Evolutionary conservation across 1,284 basidiomycete species (phyloP).

Genomic region (Coniferiporia sulphurascens): DNA sequence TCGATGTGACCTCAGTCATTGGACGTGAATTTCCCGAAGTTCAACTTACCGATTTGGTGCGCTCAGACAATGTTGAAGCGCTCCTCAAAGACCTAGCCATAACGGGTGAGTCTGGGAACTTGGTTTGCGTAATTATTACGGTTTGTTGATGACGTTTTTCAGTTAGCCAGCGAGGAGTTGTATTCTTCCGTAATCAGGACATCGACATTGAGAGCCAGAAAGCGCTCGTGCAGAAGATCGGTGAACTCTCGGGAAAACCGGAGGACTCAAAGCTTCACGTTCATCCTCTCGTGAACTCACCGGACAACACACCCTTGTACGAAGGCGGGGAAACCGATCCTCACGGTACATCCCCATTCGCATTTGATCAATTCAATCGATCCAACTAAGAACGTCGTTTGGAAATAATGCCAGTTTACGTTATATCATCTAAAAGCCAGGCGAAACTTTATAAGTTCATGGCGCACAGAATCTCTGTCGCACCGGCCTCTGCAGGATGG

Average conservation of each 20-base stretch:
- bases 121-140: background rate
- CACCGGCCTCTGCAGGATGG: slow-evolving; percentile 17
- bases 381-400: background rate
- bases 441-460: slow-evolving; percentile 16
- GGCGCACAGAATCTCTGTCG: slow-evolving; percentile 8
- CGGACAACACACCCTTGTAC: slow-evolving; percentile 20
- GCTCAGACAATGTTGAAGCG: slow-evolving; percentile 9
- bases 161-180: slow-evolving; percentile 44
- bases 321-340: slow-evolving; percentile 24
- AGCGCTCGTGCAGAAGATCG: slow-evolving; percentile 33
- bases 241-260: slow-evolving; percentile 37
- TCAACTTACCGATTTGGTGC: slow-evolving; percentile 14
- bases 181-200: slow-evolving; percentile 40
- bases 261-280: slow-evolving; percentile 35
- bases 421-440: slow-evolving; percentile 16
- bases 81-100: slow-evolving; percentile 17
- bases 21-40: slow-evolving; percentile 18
- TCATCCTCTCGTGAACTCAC: slow-evolving; percentile 39
- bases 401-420: slow-evolving; percentile 11
- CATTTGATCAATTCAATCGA: slow-evolving; percentile 4
- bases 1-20: slow-evolving; percentile 18
- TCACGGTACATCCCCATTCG: slow-evolving; percentile 14
- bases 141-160: background rate
- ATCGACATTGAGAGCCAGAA: slow-evolving; percentile 35
- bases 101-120: background rate